A percentile compares a stretch with the other conserved stretches of the same genome.
Conservation (phyloP, 2,329 filamentous ascomycete genomes). For the Akanthomyces dipterigenus region DNA sequence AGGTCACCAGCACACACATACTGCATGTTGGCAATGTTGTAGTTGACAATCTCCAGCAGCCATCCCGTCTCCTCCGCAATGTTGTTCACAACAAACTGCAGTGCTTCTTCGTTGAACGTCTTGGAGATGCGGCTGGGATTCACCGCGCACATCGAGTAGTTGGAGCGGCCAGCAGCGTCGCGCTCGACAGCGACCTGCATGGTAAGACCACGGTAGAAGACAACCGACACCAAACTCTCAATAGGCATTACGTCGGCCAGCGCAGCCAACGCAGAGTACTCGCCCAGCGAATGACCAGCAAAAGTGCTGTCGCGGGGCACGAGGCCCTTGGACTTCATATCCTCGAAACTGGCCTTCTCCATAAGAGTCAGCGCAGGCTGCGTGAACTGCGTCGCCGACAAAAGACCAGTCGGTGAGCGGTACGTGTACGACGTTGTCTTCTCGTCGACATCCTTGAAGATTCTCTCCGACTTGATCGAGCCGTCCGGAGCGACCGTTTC, state of each 20-base stretch:
- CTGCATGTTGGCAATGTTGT: conserved; percentile 72
- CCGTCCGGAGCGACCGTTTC: conserved; percentile 94
- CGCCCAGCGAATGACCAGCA: conserved; percentile 93
- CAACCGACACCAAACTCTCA: conserved; percentile 93
- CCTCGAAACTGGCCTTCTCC: conserved; percentile 99
- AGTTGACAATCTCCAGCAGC: conserved; percentile 98
- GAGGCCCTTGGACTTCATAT: conserved; percentile 95
- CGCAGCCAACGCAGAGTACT: conserved; percentile 94
- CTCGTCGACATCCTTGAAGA: conserved; percentile 97
- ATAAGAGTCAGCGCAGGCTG: conserved; percentile 95
- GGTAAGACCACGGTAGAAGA: conserved; percentile 97
- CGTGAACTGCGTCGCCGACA: conserved; percentile 97
- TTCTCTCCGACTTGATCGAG: conserved; percentile 94
- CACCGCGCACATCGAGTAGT: conserved; percentile 99
- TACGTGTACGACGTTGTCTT: conserved; percentile 95
- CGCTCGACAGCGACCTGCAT: conserved; percentile 99
- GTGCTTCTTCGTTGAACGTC: conserved; percentile 95
- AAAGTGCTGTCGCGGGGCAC: conserved; percentile 96
- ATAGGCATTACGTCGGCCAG: conserved; percentile 99
- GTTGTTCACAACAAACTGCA: conserved; percentile 95
- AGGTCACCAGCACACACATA: conserved; percentile 68
- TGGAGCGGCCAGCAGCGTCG: conserved; percentile 84
- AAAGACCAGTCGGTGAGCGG: conserved; percentile 83
- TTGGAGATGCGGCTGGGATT: conserved; percentile 97
- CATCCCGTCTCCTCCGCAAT: conserved; percentile 90